phyloP scores from a whole-genome alignment of 352 stramenopile genomes.

The Phytophthora fragariae region DNA sequence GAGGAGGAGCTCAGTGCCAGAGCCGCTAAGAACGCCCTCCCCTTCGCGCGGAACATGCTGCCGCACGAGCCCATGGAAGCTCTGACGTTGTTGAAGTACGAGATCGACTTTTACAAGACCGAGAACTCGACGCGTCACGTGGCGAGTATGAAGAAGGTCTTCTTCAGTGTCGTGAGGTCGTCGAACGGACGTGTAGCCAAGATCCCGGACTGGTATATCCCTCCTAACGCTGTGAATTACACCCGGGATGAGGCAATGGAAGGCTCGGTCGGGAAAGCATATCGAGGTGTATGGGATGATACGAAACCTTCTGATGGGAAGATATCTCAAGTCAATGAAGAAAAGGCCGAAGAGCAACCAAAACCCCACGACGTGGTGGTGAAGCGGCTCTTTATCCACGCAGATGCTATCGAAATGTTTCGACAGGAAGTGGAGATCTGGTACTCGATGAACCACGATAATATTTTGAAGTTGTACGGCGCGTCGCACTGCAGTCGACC shows the following conservation, averaged over 20 bases:
- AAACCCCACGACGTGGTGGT: conserved; percentile 15
- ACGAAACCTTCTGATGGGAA: conserved; percentile 12
- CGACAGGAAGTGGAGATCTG: conserved; percentile 42
- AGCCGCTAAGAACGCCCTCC: conserved; percentile 39
- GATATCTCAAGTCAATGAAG: conserved; percentile 15
- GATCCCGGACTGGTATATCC: conserved; percentile 44
- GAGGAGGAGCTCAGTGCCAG: conserved; percentile 18
- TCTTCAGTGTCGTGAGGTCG: conserved; percentile 42
- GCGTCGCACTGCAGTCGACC: conserved; percentile 40
- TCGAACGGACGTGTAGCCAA: conserved; percentile 40
- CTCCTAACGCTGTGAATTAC: conserved; percentile 30
- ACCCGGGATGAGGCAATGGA: conserved; percentile 12
- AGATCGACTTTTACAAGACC: conserved; percentile 42
- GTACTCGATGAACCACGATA: conserved; percentile 28
- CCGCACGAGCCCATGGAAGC: conserved; percentile 46
- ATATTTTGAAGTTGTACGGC: conserved; percentile 39
- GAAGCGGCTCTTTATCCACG: conserved; percentile 28
- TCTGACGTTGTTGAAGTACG: conserved; percentile 44
- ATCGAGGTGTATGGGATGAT: conserved; percentile 29
- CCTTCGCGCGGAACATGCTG: conserved; percentile 36
- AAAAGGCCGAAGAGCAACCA: not conserved
- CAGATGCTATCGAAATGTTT: conserved; percentile 35
- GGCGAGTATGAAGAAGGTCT: conserved; percentile 44
- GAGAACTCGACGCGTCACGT: conserved; percentile 35
- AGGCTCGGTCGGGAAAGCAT: conserved; percentile 18